Evolutionary conservation across 2,329 filamentous ascomycete genomes (phyloP).

Genomic region (Aspergillus proliferans): DNA sequence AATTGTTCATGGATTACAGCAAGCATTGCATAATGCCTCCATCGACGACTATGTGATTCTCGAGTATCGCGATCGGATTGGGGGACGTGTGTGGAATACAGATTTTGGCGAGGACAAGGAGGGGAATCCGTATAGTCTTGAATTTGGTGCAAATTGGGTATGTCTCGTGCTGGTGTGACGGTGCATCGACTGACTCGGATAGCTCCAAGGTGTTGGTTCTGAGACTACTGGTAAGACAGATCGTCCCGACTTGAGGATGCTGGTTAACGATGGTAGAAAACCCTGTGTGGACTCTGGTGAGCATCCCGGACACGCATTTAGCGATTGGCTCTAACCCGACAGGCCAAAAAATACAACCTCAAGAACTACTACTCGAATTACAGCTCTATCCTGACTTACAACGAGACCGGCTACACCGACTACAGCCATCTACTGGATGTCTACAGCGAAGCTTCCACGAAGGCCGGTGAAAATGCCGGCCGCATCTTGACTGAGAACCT

Average conservation of each 20-base stretch:
- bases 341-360: constrained; percentile 53
- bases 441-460: constrained; percentile 44
- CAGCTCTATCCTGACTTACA: constrained; percentile 53
- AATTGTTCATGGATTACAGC: constrained; percentile 26
- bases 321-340: background rate
- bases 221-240: constrained; percentile 14
- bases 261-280: constrained; percentile 24
- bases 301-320: background rate
- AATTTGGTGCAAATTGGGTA: constrained; percentile 64
- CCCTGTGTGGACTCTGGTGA: constrained; percentile 51
- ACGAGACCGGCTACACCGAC: constrained; percentile 50
- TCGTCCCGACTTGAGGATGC: constrained; percentile 24
- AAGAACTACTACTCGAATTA: constrained; percentile 55
- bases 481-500: constrained; percentile 53
- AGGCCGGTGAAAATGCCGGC: constrained; percentile 50
- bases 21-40: constrained; percentile 56
- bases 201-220: constrained; percentile 39
- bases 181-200: background rate
- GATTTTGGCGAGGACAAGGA: constrained; percentile 49
- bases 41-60: constrained; percentile 60
- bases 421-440: constrained; percentile 47
- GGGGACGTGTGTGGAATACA: constrained; percentile 55
- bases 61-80: constrained; percentile 57
- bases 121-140: constrained; percentile 53
- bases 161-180: background rate